Evolutionary conservation across 2,329 filamentous ascomycete species (phyloP).

Genomic region (Aspergillus pseudoterreus): DNA sequence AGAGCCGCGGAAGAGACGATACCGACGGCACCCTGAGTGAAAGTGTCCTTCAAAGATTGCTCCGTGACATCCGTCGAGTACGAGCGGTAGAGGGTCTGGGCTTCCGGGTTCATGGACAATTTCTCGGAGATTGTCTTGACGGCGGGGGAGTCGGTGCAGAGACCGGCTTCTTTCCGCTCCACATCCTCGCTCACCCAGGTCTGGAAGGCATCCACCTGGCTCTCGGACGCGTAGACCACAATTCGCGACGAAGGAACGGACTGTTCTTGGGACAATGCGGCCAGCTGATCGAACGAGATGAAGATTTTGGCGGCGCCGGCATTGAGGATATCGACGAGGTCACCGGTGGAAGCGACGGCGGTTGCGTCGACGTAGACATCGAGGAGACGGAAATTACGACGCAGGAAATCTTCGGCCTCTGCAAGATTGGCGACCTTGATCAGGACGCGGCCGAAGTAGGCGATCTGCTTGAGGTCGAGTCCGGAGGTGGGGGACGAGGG

Average conservation of each 20-base stretch:
- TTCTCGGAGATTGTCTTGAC: slow-evolving; percentile 39
- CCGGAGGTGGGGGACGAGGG: slow-evolving; percentile 45
- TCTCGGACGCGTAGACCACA: slow-evolving; percentile 50
- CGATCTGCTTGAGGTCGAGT: slow-evolving; percentile 51
- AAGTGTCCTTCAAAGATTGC: slow-evolving; percentile 47
- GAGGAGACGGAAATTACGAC: slow-evolving; percentile 53
- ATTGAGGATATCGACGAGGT: slow-evolving; percentile 77
- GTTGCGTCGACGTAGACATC: slow-evolving; percentile 74
- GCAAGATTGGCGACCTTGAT: slow-evolving; percentile 45
- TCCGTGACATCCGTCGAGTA: slow-evolving; percentile 40
- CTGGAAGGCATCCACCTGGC: slow-evolving; percentile 37
- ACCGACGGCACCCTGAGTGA: slow-evolving; percentile 57
- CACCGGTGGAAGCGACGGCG: slow-evolving; percentile 62
- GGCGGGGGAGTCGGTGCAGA: slow-evolving; percentile 30
- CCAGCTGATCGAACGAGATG: slow-evolving; percentile 67
- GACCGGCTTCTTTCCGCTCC: slow-evolving; percentile 34
- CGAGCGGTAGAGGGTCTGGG: slow-evolving; percentile 38
- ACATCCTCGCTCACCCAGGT: slow-evolving; percentile 35
- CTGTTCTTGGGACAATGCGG: slow-evolving; percentile 48
- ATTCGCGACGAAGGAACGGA: slow-evolving; percentile 54
- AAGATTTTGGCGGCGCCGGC: slow-evolving; percentile 82
- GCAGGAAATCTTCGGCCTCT: slow-evolving; percentile 50
- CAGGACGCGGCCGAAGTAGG: slow-evolving; percentile 58
- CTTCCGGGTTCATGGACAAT: slow-evolving; percentile 35
- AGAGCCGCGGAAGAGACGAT: slow-evolving; percentile 69